Percentiles rank a stretch among this genome's conserved stretches.
Conservation (phyloP, 345 rosid genomes). For the Limnanthes douglasii region DNA sequence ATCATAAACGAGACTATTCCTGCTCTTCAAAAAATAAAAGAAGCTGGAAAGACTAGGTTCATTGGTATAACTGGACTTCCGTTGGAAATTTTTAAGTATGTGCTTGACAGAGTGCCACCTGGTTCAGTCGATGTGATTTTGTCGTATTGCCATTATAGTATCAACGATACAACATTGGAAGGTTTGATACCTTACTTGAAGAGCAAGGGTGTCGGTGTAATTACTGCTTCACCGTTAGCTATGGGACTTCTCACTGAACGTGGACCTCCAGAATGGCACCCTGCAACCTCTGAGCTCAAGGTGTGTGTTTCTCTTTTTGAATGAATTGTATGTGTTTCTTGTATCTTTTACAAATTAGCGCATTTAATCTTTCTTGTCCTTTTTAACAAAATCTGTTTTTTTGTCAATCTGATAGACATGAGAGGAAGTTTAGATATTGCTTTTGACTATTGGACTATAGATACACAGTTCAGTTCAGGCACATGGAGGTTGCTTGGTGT, state of each 20-base stretch:
- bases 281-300: constrained; percentile 79
- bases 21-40: constrained; percentile 68
- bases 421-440: no score
- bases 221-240: constrained; percentile 79
- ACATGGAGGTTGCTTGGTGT: no score
- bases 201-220: constrained; percentile 71
- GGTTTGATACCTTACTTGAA: constrained; percentile 79
- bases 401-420: no score
- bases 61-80: constrained; percentile 95
- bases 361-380: no score
- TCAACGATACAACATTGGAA: constrained; percentile 56
- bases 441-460: no score
- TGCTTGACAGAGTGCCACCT: constrained; percentile 76
- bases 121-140: constrained; percentile 65
- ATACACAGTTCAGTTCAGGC: no score
- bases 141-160: constrained; percentile 70
- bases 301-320: constrained; percentile 14
- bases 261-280: constrained; percentile 98
- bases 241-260: constrained; percentile 83
- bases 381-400: no score
- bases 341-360: no score
- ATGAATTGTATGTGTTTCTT: no score
- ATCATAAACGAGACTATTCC: constrained; percentile 89
- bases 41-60: constrained; percentile 68
- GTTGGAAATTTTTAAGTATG: constrained; percentile 36